Base-by-base conservation (phyloP, 2,329 filamentous ascomycete genomes). In the Alternaria triticimaculans region DNA sequence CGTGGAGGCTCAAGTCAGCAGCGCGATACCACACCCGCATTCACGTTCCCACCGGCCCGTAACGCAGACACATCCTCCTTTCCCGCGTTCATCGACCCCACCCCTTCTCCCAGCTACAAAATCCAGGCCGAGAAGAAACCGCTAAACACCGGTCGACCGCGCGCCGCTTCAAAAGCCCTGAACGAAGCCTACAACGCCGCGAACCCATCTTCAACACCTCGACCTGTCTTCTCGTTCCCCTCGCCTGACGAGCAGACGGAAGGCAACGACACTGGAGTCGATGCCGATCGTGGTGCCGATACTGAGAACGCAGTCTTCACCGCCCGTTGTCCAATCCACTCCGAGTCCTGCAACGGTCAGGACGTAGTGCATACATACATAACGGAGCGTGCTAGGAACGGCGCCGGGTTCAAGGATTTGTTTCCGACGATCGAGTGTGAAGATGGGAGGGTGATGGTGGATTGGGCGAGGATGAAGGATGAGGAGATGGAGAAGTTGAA, bases 391-490 rank as follows among this genome's bases (percentile, higher is more conserved):
- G 48, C 26, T 7, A 41, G 44, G 7, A 14, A 45, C 20, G 41
- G 18, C 0, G 23, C n/a, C 0, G 73, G 71, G 0, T 74, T 77
- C 43, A 53, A 33, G n/a, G 71, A 72, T 1, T 15, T 54, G 14
- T 67, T 70, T 23, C 73, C 76, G 2, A 30, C 67, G 41, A 45
- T 73, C 4, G 11, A 57, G 28, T 49, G 59, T 12, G 46, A 20
- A 2, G 65, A 56, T 5, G 71, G 58, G 1, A 60, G 72, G 48
- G 37, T 58, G 4, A 74, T 77, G 67, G 56, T 76, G 2, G 72
- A 78, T 54, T 78, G 75, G 76, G 18, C 15, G 14, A 51, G 11
- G 55, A 18, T 78, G 33, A 21, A 67, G 56, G 18, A 55, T 20
- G 67, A 76, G 66, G 70, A 71, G 67, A 64, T 26, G 59, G 62